Conservation (phyloP, 306 rosid genomes). For the Arachis hypogaea region DNA sequence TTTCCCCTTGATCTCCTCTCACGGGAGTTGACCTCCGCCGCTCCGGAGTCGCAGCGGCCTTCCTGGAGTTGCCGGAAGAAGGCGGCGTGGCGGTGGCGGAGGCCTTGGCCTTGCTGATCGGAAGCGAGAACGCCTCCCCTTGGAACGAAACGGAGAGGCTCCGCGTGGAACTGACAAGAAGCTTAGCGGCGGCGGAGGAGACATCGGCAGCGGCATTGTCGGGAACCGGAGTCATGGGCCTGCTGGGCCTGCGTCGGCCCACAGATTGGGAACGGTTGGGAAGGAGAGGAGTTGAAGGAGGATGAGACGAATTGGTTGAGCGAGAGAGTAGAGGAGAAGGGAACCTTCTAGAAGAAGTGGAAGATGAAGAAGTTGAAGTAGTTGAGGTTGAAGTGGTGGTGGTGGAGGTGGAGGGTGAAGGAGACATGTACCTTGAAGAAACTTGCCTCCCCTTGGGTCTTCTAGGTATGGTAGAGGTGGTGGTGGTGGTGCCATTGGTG, state of each 20-base stretch:
- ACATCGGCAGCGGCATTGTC: slow-evolving; percentile 53
- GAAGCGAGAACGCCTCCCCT: slow-evolving; percentile 92
- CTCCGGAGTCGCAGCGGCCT: slow-evolving; percentile 75
- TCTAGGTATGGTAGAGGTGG: slow-evolving; percentile 42
- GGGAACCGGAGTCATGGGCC: slow-evolving; percentile 58
- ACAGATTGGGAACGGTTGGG: slow-evolving; percentile 89
- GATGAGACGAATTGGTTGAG: slow-evolving; percentile 62
- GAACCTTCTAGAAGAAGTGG: slow-evolving; percentile 74
- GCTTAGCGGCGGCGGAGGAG: slow-evolving; percentile 77
- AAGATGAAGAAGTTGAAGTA: slow-evolving; percentile 55
- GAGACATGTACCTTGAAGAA: slow-evolving; percentile 96
- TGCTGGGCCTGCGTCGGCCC: slow-evolving; percentile 73
- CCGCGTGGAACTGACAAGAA: slow-evolving; percentile 86
- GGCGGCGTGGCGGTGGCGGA: slow-evolving; percentile 52
- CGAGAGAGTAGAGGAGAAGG: slow-evolving; percentile 88
- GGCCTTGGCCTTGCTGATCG: slow-evolving; percentile 86
- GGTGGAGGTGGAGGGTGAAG: slow-evolving; percentile 78
- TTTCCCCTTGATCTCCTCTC: slow-evolving; percentile 81
- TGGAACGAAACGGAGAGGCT: slow-evolving; percentile 97
- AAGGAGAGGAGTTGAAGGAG: slow-evolving; percentile 57
- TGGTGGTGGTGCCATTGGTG: slow-evolving; percentile 22
- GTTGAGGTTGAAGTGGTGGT: slow-evolving; percentile 64
- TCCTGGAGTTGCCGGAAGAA: slow-evolving; percentile 52
- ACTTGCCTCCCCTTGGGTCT: slow-evolving; percentile 82
- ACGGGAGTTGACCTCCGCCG: slow-evolving; percentile 76